phyloP scores from a whole-genome alignment of 768 basidiomycete species.

The Chalciporus sphaerocephalus region DNA sequence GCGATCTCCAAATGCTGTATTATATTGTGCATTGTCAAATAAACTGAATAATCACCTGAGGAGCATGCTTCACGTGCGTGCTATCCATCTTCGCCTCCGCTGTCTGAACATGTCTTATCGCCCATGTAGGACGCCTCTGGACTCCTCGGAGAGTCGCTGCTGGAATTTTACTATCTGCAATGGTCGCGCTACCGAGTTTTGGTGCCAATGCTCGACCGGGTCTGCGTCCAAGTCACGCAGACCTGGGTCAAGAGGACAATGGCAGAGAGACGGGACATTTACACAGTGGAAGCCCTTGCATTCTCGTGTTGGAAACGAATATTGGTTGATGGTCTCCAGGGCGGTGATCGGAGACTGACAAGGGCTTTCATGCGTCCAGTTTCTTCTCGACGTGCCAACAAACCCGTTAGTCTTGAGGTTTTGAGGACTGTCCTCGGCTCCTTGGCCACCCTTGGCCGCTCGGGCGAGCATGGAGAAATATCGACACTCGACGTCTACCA shows the following conservation, averaged over 20 bases:
- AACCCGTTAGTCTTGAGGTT: background rate
- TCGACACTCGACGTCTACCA: constrained; percentile 84
- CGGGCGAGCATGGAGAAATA: constrained; percentile 62
- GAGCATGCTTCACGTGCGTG: background rate
- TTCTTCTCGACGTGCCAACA: constrained; percentile 40
- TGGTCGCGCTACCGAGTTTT: background rate
- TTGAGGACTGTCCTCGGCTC: background rate
- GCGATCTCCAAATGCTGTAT: too few relatives aligned
- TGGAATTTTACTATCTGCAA: background rate
- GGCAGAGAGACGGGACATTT: background rate
- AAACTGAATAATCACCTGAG: background rate
- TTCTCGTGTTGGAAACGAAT: constrained; percentile 88
- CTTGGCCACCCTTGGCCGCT: background rate
- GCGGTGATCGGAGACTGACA: constrained; percentile 69
- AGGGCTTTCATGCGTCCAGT: constrained; percentile 79
- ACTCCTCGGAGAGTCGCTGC: background rate
- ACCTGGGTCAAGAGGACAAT: background rate
- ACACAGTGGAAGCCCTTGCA: constrained; percentile 43
- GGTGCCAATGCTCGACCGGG: background rate
- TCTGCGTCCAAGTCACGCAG: background rate
- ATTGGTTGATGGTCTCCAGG: constrained; percentile 76
- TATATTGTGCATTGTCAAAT: too few relatives aligned
- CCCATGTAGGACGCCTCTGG: background rate
- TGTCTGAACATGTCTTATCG: background rate
- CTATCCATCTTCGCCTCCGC: too few relatives aligned